These are phyloP conservation scores for Zygotorulaspora danielsina DNA, from an alignment of 805 yeast genomes.

Conservation along the genomic window DNA sequence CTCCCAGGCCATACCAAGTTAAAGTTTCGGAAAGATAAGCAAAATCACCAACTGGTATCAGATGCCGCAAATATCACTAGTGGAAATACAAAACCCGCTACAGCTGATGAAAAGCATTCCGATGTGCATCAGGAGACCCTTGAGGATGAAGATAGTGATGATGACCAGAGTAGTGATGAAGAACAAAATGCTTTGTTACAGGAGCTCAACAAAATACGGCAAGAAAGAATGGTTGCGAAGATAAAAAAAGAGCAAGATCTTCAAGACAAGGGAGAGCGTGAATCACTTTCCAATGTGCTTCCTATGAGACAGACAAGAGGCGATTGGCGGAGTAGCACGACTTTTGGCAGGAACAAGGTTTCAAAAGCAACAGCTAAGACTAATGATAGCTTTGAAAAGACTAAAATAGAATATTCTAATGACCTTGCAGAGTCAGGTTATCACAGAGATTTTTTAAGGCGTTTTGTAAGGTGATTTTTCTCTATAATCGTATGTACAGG, in stretches of 20 bases:
- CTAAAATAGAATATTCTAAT: constrained; percentile 28
- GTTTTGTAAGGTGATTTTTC: constrained; percentile 33
- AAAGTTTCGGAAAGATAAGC: constrained; percentile 43
- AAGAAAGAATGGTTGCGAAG: constrained; percentile 33
- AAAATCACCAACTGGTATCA: constrained; percentile 10
- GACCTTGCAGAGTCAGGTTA: constrained; percentile 39
- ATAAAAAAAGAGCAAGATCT: constrained; percentile 28
- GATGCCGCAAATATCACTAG: constrained; percentile 4
- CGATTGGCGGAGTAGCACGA: constrained; percentile 25
- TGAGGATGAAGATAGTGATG: constrained; percentile 36
- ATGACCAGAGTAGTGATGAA: constrained; percentile 28
- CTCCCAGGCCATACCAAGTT: constrained; percentile 53
- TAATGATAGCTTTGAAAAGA: constrained; percentile 6
- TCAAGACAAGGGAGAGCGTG: constrained; percentile 20
- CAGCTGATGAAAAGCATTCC: constrained; percentile 8
- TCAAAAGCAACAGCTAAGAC: constrained; percentile 27
- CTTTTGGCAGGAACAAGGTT: constrained; percentile 23
- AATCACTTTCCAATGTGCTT: constrained; percentile 13
- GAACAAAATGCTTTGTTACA: constrained; percentile 42
- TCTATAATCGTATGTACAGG: constrained; percentile 6
- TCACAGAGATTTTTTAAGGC: constrained; percentile 42
- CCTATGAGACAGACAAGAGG: constrained; percentile 18
- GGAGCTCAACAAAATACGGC: constrained; percentile 40
- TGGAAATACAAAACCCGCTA: constrained; percentile 9
- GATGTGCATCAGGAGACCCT: constrained; percentile 37